Conservation (phyloP, 257 asterid genomes). For the Gentiana dahurica region DNA sequence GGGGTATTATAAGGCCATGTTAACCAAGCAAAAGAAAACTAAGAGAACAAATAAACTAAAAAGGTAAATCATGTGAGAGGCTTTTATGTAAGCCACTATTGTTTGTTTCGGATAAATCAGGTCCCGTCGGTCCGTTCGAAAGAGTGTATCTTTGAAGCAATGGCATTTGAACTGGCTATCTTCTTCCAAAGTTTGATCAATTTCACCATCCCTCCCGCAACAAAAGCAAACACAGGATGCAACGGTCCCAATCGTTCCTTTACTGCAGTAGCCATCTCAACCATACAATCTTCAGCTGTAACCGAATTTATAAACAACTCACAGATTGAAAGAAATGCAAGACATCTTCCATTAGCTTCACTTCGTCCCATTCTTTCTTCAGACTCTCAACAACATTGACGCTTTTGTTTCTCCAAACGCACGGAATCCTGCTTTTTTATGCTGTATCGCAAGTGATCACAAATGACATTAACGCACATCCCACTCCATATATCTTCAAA, state of each 20-base stretch:
- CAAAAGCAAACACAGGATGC: slow-evolving; percentile 50
- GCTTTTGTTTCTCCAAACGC: slow-evolving; percentile 75
- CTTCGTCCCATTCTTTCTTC: slow-evolving; percentile 95
- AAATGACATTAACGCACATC: slow-evolving; percentile 74
- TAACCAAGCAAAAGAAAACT: no score
- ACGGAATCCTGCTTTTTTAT: slow-evolving; percentile 83
- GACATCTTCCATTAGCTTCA: slow-evolving; percentile 77
- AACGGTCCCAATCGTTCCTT: slow-evolving; percentile 43
- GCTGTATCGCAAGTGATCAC: slow-evolving; percentile 67
- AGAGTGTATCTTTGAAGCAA: no score
- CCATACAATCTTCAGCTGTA: slow-evolving; percentile 67
- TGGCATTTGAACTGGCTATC: no score
- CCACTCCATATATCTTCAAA: slow-evolving; percentile 83
- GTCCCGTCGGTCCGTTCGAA: no score
- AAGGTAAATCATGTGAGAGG: no score
- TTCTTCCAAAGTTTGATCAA: slow-evolving; percentile 77
- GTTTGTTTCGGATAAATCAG: no score
- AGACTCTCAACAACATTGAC: slow-evolving; percentile 62
- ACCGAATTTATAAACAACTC: slow-evolving; percentile 38
- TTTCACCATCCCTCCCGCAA: slow-evolving; percentile 67
- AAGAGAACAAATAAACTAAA: no score
- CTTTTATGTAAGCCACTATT: no score
- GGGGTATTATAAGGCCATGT: no score
- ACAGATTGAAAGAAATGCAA: slow-evolving; percentile 76
- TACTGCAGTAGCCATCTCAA: slow-evolving; percentile 66